Evolutionary conservation across 2,329 filamentous ascomycete species (phyloP), one percentile per base, ranked within the genome.

Genomic region (Periconia sp.): DNA sequence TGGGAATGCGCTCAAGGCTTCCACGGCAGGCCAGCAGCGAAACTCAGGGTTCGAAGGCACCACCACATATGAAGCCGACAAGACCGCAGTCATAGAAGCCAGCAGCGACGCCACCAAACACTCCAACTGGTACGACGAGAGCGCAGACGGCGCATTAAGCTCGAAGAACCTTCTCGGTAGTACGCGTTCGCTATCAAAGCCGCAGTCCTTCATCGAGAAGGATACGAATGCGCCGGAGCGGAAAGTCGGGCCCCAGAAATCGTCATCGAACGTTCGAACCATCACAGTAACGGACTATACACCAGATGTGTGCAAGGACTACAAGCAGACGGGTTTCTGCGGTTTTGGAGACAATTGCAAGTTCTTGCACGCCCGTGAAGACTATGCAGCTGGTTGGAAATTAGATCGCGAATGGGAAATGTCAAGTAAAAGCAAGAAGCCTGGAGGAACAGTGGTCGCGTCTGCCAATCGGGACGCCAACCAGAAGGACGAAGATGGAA

Each of bases 251-350:
- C 94, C 94, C 0, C 80, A 95, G 49, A 96, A 96, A 70, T 87
- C 88, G 1, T 81, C 92, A 0, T 88, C 89, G 1, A 97, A 97
- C 61, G 86, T 99, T 42, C 85, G 94, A 37, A 95, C 88, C 2
- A 87, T 95, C 52, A 97, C 92, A 0, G 81, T 92, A 5, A 95
- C 85, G 22, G 94, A 99, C 65, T 97, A 89, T 65, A 87, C 88
- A 0, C 90, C 92, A 0, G 92, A 97, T 55, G 88, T 95, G 0
- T 99, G 94, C 73, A 97, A 97, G 69, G 94, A 97, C 65, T 94
- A 89, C 71, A 8, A 92, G 56, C 81, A 88, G 59, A 94, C 69
- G 1, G 68, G 69, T 1, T 71, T 84, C 63, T 87, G 82, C 56
- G 84, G 85, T 2, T 88, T 86, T 52, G 86, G 88, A 19, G 89